phyloP scores from a whole-genome alignment of 2,329 filamentous ascomycete genomes.

The Seiridium unicorne region DNA sequence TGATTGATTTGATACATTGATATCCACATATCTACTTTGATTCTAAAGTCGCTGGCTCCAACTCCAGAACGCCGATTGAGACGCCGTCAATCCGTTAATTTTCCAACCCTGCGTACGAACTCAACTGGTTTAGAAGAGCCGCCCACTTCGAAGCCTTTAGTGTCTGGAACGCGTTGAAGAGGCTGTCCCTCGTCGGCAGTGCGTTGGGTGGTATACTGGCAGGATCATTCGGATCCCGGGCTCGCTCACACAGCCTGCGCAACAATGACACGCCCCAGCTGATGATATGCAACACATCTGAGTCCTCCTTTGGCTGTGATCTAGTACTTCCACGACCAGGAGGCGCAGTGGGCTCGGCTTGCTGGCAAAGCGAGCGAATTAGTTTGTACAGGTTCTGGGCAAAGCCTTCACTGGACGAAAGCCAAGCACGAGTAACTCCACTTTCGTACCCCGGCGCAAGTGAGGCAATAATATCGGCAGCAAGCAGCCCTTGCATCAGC shows the following conservation, averaged over 20 bases:
- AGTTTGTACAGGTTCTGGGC: constrained; percentile 76
- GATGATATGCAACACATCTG: constrained; percentile 61
- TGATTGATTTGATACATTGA: background rate
- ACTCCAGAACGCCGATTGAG: background rate
- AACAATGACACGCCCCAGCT: constrained; percentile 67
- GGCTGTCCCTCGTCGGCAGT: constrained; percentile 64
- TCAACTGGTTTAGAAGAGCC: constrained; percentile 66
- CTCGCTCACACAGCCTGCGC: constrained; percentile 68
- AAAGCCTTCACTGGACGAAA: constrained; percentile 81
- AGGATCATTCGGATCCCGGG: constrained; percentile 52
- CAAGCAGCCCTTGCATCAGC: constrained; percentile 87
- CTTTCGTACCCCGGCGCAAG: constrained; percentile 71
- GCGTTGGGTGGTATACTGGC: constrained; percentile 57
- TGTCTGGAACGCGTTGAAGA: constrained; percentile 64
- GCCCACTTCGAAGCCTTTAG: constrained; percentile 60
- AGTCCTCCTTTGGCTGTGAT: constrained; percentile 40
- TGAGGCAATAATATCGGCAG: constrained; percentile 82
- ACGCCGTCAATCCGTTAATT: constrained; percentile 5
- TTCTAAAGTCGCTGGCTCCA: constrained; percentile 5
- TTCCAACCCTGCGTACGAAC: constrained; percentile 53
- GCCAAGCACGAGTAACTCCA: constrained; percentile 73
- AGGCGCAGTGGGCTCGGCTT: constrained; percentile 51
- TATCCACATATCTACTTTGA: constrained; percentile 4
- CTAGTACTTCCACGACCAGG: constrained; percentile 30
- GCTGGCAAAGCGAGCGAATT: constrained; percentile 67